Percentiles rank a stretch among this genome's conserved stretches.
Conservation (phyloP, 305 asterid genomes). For the Fraxinus paxiana region DNA sequence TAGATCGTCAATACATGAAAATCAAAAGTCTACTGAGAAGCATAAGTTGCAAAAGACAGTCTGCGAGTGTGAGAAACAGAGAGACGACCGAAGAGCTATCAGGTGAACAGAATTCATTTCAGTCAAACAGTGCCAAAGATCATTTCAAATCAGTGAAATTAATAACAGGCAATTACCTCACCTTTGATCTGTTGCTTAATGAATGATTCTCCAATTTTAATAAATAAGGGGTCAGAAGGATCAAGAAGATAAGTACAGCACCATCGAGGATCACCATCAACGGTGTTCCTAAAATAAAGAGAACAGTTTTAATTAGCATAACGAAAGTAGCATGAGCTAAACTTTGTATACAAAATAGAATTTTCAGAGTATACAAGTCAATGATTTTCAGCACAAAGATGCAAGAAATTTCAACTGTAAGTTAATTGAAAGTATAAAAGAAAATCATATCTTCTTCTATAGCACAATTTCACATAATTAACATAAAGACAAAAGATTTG, state of each 20-base stretch:
- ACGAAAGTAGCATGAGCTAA: constrained; percentile 3
- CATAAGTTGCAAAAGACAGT: background rate
- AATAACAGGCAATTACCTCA: constrained; percentile 17
- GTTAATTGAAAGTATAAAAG: background rate
- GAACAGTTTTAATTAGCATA: background rate
- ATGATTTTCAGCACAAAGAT: constrained; percentile 7
- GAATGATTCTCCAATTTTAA: constrained; percentile 83
- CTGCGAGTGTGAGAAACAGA: background rate
- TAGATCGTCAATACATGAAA: background rate
- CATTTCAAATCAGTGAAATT: constrained; percentile 10
- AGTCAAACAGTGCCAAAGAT: constrained; percentile 10
- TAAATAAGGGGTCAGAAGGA: constrained; percentile 87
- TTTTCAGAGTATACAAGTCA: background rate
- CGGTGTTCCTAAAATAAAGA: constrained; percentile 71
- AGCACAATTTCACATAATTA: background rate
- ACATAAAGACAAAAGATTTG: background rate
- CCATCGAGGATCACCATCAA: constrained; percentile 73
- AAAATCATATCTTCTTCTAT: background rate
- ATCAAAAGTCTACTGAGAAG: background rate
- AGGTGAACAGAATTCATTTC: background rate
- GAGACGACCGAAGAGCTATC: background rate
- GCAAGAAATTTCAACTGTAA: background rate
- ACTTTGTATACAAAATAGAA: constrained; percentile 8
- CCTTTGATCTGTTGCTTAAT: constrained; percentile 70
- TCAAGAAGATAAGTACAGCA: constrained; percentile 94